Conservation (phyloP, 2,329 filamentous ascomycete genomes). For the Claviceps sp. region DNA sequence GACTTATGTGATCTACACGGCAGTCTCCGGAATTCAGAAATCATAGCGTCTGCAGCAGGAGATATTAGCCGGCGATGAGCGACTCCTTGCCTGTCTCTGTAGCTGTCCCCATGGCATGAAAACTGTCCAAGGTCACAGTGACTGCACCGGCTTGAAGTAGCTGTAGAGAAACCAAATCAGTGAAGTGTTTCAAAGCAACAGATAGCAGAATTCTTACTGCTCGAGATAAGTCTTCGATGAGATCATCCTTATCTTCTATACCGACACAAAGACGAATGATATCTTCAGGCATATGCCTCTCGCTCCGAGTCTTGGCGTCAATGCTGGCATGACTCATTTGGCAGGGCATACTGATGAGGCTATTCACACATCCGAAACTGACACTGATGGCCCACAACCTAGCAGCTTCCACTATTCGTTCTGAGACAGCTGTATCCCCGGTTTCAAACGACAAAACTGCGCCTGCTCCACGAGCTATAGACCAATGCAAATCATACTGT, state of each 20-base stretch:
- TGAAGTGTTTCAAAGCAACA: not conserved
- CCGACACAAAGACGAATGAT: conserved; percentile 92
- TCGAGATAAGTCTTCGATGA: conserved; percentile 83
- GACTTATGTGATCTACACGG: too few species aligned
- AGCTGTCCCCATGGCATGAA: conserved; percentile 45
- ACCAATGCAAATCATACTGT: conserved; percentile 92
- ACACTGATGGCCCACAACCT: conserved; percentile 91
- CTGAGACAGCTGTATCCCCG: conserved; percentile 67
- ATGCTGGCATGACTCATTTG: conserved; percentile 99
- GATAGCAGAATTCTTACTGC: conserved; percentile 51
- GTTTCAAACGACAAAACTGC: conserved; percentile 96
- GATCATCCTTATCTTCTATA: conserved; percentile 82
- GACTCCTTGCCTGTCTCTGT: conserved; percentile 16
- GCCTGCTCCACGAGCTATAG: conserved; percentile 85
- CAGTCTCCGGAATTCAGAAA: too few species aligned
- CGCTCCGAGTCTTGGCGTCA: conserved; percentile 80
- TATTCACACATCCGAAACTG: conserved; percentile 96
- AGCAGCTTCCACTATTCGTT: conserved; percentile 88
- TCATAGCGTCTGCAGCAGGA: not conserved
- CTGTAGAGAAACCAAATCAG: conserved; percentile 23
- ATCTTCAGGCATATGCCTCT: conserved; percentile 90
- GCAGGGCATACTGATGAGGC: conserved; percentile 97
- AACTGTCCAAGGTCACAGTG: conserved; percentile 69
- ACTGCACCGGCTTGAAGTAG: conserved; percentile 92
- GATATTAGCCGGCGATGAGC: not conserved